Evolutionary conservation across 148 eudicot genomes (phyloP).

Genomic region (Camellia sinensis): DNA sequence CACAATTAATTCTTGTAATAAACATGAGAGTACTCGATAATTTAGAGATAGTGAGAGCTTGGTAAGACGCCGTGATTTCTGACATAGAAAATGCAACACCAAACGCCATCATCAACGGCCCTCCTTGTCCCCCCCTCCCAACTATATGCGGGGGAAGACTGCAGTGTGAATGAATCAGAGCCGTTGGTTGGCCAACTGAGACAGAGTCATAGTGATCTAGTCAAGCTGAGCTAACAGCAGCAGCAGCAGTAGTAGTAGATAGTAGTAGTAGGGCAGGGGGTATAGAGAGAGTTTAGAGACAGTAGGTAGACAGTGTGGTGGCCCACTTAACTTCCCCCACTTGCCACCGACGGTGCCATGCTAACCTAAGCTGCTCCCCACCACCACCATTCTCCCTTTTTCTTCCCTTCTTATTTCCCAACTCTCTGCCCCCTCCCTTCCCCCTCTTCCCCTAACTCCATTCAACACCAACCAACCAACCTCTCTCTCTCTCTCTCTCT

Average conservation of each 20-base stretch:
- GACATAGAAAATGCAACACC: background rate
- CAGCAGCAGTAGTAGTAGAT: too few relatives aligned
- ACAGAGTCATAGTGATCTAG: background rate
- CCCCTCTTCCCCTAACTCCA: conserved; percentile 19
- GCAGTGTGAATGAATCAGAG: too few relatives aligned
- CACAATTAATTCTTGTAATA: too few relatives aligned
- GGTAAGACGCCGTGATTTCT: conserved; percentile 19
- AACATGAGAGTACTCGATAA: too few relatives aligned
- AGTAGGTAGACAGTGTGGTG: background rate
- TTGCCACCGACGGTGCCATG: conserved; percentile 21
- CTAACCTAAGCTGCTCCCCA: background rate
- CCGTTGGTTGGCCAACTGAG: background rate
- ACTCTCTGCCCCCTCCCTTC: conserved; percentile 21
- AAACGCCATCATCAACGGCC: conserved; percentile 11
- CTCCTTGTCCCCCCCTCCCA: conserved; percentile 7
- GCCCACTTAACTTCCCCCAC: conserved; percentile 12
- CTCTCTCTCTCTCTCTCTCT: conserved; percentile 10
- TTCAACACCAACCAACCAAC: conserved; percentile 12
- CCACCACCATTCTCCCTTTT: conserved; percentile 34
- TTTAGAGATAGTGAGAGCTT: background rate
- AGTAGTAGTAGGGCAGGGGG: background rate
- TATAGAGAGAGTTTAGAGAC: background rate
- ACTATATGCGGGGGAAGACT: background rate
- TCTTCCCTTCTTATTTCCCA: conserved; percentile 78
- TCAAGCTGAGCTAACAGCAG: background rate